Evolutionary conservation across 139 green algal species (phyloP).

Genomic region (Nannochloris sp.): DNA sequence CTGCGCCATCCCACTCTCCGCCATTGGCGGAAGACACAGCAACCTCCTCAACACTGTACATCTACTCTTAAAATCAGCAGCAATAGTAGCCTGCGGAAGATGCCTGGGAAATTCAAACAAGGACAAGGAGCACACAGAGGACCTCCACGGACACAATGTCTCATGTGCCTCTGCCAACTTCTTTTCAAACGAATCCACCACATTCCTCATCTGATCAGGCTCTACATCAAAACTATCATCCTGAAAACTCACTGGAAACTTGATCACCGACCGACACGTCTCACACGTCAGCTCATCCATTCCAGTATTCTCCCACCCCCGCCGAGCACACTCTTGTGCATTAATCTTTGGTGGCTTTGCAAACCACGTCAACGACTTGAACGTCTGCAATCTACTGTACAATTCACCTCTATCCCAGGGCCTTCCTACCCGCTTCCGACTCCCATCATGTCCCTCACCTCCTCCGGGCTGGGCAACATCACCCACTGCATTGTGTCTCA

Average conservation of each 20-base stretch:
- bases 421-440: constrained; percentile 8
- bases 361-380: constrained; percentile 60
- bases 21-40: constrained; percentile 24
- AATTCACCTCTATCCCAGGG: constrained; percentile 57
- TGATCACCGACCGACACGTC: constrained; percentile 42
- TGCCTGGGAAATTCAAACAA: constrained; percentile 45
- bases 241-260: constrained; percentile 35
- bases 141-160: constrained; percentile 44
- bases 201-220: not conserved
- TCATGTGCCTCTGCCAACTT: constrained; percentile 35
- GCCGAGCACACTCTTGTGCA: constrained; percentile 46
- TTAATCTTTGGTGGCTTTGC: constrained; percentile 46
- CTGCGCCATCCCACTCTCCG: not conserved
- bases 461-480: constrained; percentile 3
- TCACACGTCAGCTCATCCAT: constrained; percentile 54
- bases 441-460: not conserved
- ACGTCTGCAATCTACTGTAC: constrained; percentile 53
- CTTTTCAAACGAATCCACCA: constrained; percentile 11
- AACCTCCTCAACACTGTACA: constrained; percentile 10
- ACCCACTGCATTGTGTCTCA: constrained; percentile 7
- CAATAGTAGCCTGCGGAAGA: constrained; percentile 10
- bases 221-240: constrained; percentile 20
- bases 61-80: constrained; percentile 14
- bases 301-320: constrained; percentile 52
- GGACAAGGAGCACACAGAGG: constrained; percentile 19